Evolutionary conservation across 2,329 filamentous ascomycete species (phyloP), one percentile per base, ranked within the genome.

Genomic region (Teratosphaeria pseudoeucalypti): DNA sequence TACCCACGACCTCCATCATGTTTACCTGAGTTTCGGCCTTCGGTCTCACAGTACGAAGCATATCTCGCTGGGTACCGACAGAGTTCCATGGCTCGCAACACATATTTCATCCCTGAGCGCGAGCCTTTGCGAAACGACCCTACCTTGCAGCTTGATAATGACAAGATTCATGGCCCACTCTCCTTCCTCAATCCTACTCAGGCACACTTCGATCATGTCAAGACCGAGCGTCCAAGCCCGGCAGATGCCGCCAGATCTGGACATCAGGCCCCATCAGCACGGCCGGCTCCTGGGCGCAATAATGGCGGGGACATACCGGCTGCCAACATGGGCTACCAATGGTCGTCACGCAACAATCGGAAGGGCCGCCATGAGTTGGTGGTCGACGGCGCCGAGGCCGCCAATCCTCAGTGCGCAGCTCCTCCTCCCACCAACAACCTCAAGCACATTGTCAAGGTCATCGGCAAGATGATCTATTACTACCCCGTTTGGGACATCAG

Each of bases 401-500:
- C 61, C 27, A 63, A 68, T 9, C 61, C 65, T 0, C 63, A 65
- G 6, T 69, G 69, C 52, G 55, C 67, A 3, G 63, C 68, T 1
- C 78, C 75, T 2, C 66, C 60, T 12, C 62, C 67, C 4, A 79
- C 74, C 3, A 68, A 68, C 9, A 70, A 69, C 2, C 58, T 66
- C 2, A 61, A 64, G 29, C 69, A 70, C 3, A 67, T 77, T 6
- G 58, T 67, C 1, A 66, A 64, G 23, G 76, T 73, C 2, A 73
- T 83, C 39, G 62, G 69, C 57, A 74, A 75, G 19, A 84, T 83
- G 79, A 68, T 77, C 58, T 81, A 75, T 6, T 70, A 68, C 54
- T 82, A 73, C 57, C 82, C 82, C 0, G 71, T 81, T 56, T 84
- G 80, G 79, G 81, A 85, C 62, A 72, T 85, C 11, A 83, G 80